Evolutionary conservation across 2,329 filamentous ascomycete genomes (phyloP).

Genomic region (Diplodia sapinea): DNA sequence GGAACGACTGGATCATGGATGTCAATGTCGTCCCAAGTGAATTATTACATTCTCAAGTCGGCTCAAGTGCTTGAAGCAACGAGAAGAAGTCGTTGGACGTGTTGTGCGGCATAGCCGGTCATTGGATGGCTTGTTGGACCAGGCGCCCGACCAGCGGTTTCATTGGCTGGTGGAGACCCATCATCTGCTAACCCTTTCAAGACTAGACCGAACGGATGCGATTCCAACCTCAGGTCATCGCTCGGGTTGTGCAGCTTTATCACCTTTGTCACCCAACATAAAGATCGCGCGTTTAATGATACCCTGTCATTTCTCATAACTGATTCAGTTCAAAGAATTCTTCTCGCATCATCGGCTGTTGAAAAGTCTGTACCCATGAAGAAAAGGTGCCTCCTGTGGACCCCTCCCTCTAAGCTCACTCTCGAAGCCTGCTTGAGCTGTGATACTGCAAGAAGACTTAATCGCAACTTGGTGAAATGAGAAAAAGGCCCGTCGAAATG

Average conservation of each 20-base stretch:
- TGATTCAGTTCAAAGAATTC: not conserved
- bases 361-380: not conserved
- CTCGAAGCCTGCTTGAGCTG: slow-evolving; percentile 10
- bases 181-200: not conserved
- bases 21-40: too few species aligned
- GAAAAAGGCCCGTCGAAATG: slow-evolving; percentile 9
- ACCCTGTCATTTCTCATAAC: not conserved
- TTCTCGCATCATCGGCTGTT: not conserved
- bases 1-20: too few species aligned
- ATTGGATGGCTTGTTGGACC: too few species aligned
- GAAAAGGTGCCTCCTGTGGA: not conserved
- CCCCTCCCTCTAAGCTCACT: not conserved
- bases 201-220: not conserved
- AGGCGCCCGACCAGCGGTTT: not conserved
- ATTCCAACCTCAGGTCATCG: not conserved
- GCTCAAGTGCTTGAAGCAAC: too few species aligned
- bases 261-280: not conserved
- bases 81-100: too few species aligned
- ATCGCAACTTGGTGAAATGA: not conserved
- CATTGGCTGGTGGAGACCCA: not conserved
- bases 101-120: too few species aligned
- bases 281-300: not conserved
- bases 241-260: not conserved
- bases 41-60: too few species aligned
- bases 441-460: not conserved